Evolutionary conservation across 305 asterid genomes (phyloP).

Genomic region (Rubia peregrina): DNA sequence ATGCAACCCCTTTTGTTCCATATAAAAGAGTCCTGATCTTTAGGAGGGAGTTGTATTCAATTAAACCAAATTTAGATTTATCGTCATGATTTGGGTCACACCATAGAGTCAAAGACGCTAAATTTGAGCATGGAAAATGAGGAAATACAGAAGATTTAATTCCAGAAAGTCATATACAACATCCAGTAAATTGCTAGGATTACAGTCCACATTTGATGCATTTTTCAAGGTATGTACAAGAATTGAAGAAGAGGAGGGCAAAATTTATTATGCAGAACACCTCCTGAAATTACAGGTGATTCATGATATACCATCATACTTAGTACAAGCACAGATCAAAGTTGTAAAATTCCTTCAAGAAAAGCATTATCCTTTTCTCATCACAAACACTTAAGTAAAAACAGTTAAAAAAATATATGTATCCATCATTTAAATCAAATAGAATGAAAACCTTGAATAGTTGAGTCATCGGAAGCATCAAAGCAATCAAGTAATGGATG

Average conservation of each 20-base stretch:
- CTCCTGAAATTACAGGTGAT: too few relatives aligned
- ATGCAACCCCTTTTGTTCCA: not conserved
- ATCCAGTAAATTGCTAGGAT: conserved; percentile 5
- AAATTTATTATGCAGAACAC: not conserved
- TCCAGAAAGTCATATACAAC: not conserved
- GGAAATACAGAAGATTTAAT: not conserved
- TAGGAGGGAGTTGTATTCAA: not conserved
- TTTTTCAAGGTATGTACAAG: not conserved
- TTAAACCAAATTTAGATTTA: not conserved
- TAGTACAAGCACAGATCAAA: not conserved
- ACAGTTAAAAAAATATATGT: not conserved
- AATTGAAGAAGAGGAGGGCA: not conserved
- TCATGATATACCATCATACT: not conserved
- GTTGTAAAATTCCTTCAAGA: not conserved
- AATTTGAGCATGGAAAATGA: not conserved
- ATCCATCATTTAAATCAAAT: not conserved
- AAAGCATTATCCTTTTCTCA: not conserved
- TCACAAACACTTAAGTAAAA: not conserved
- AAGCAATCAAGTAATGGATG: conserved; percentile 84
- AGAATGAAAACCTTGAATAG: conserved; percentile 46
- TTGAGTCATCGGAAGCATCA: conserved; percentile 42
- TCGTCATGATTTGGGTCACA: not conserved
- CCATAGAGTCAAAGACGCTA: not conserved
- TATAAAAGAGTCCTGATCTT: not conserved
- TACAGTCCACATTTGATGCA: not conserved